phyloP scores from a whole-genome alignment of 257 asterid genomes.

The Ocimum tenuiflorum region DNA sequence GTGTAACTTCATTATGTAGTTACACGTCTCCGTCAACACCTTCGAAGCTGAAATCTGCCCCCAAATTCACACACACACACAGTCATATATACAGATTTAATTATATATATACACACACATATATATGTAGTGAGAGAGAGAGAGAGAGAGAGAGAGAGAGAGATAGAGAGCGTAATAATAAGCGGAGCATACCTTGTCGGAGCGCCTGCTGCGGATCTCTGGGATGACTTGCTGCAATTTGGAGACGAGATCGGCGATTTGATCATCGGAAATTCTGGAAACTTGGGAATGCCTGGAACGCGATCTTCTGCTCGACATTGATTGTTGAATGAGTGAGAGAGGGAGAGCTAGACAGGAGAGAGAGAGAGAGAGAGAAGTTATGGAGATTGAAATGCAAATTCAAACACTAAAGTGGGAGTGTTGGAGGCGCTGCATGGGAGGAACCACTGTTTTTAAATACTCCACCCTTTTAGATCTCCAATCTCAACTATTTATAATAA shows the following conservation, averaged over 20 bases:
- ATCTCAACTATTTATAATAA: too few relatives aligned
- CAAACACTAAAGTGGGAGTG: conserved; percentile 7
- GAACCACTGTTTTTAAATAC: too few relatives aligned
- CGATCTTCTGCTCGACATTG: conserved; percentile 74
- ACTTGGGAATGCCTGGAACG: conserved; percentile 49
- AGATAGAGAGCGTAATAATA: too few relatives aligned
- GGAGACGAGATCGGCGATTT: conserved; percentile 63
- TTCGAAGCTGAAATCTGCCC: conserved; percentile 82
- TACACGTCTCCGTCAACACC: conserved; percentile 91
- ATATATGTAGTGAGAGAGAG: background rate
- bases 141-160: background rate
- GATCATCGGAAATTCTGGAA: conserved; percentile 61
- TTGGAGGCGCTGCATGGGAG: too few relatives aligned
- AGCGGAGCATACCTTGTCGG: conserved; percentile 53
- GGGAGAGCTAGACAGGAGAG: background rate
- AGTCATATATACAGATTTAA: too few relatives aligned
- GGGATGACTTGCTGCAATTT: conserved; percentile 62
- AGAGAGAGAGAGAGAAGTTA: background rate
- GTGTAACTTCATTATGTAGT: conserved; percentile 78
- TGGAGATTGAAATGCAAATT: background rate
- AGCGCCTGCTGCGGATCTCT: conserved; percentile 43
- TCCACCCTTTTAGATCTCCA: too few relatives aligned
- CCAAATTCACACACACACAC: too few relatives aligned
- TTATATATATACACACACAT: background rate
- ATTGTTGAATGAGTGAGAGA: conserved; percentile 3